These are phyloP conservation scores for Stagonosporopsis chrysanthemi DNA, from an alignment of 2,329 filamentous ascomycete species.

Conservation along the genomic window DNA sequence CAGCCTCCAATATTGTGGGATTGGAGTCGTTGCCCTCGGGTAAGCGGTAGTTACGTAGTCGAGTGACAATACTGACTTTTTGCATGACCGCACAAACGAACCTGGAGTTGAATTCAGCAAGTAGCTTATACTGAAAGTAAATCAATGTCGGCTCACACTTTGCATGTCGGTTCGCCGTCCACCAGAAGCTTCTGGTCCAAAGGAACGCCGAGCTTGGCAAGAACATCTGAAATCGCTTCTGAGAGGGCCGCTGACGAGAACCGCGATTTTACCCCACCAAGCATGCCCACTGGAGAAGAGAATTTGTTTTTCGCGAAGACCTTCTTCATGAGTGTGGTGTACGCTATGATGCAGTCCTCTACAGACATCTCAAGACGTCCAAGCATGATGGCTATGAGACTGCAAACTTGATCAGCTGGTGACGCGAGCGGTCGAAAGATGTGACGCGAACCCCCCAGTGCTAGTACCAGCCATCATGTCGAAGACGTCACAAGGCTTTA, in stretches of 20 bases:
- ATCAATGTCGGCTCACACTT: slow-evolving; percentile 1
- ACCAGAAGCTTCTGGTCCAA: neutral
- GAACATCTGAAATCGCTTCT: slow-evolving; percentile 6
- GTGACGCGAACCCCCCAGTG: slow-evolving; percentile 25
- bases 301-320: slow-evolving; percentile 14
- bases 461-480: slow-evolving; percentile 35
- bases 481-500: slow-evolving; percentile 28
- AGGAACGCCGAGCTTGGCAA: neutral
- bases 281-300: neutral
- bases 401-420: neutral
- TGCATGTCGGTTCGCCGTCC: neutral
- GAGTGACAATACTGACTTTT: slow-evolving; percentile 26
- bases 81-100: slow-evolving; percentile 7
- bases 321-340: slow-evolving; percentile 5
- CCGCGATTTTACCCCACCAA: slow-evolving; percentile 11
- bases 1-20: slow-evolving; percentile 37
- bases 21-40: slow-evolving; percentile 15
- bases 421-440: neutral
- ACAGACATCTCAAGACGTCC: slow-evolving; percentile 28
- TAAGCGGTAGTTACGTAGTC: slow-evolving; percentile 44
- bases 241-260: slow-evolving; percentile 17
- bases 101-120: neutral
- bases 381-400: slow-evolving; percentile 31
- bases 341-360: slow-evolving; percentile 22
- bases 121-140: too few species aligned